phyloP scores from a whole-genome alignment of 2,329 filamentous ascomycete species.

The Aspergillus ruber region DNA sequence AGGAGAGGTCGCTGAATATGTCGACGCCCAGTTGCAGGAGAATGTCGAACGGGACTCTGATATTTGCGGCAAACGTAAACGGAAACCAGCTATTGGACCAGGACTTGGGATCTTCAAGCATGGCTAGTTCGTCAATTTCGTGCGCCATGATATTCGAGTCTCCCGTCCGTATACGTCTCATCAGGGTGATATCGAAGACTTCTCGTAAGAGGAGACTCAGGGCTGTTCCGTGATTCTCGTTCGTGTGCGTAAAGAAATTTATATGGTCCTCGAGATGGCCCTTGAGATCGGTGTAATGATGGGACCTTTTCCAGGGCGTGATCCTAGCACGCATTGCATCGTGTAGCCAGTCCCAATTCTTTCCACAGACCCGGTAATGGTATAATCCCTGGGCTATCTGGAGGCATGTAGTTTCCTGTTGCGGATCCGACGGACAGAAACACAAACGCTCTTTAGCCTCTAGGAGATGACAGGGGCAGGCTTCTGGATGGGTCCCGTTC shows the following conservation, averaged over 20 bases:
- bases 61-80: slow-evolving; percentile 29
- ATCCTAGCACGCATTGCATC: slow-evolving; percentile 23
- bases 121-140: slow-evolving; percentile 30
- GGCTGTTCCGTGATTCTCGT: slow-evolving; percentile 27
- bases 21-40: slow-evolving; percentile 28
- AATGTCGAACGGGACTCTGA: slow-evolving; percentile 33
- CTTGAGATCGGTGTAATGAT: neutral
- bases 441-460: neutral
- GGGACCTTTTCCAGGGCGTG: neutral
- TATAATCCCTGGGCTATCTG: slow-evolving; percentile 21
- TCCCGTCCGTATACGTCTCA: slow-evolving; percentile 15
- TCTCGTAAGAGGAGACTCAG: slow-evolving; percentile 30
- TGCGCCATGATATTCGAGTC: slow-evolving; percentile 23
- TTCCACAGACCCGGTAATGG: slow-evolving; percentile 25
- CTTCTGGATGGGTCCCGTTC: slow-evolving; percentile 1
- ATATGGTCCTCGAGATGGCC: neutral
- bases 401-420: slow-evolving; percentile 12
- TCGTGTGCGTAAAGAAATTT: slow-evolving; percentile 17
- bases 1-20: slow-evolving; percentile 30
- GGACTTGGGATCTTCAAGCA: slow-evolving; percentile 15
- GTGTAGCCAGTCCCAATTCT: slow-evolving; percentile 31
- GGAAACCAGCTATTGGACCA: slow-evolving; percentile 19
- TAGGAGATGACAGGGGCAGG: slow-evolving; percentile 6
- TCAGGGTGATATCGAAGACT: slow-evolving; percentile 31
- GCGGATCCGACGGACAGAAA: slow-evolving; percentile 8